Evolutionary conservation across 2,329 filamentous ascomycete genomes (phyloP).

Genomic region (Fusarium newnesense): DNA sequence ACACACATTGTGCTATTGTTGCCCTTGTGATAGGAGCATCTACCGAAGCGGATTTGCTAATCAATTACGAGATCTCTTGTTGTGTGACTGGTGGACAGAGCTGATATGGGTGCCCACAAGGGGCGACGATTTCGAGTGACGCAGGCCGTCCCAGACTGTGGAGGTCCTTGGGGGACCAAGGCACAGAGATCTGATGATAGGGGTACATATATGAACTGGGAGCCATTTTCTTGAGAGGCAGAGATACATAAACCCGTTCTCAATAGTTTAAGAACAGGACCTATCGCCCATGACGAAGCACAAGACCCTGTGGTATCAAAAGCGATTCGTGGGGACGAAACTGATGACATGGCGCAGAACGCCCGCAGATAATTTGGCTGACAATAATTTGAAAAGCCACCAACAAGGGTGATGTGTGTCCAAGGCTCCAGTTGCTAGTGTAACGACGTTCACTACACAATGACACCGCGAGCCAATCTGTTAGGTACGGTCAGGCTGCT

Average conservation of each 20-base stretch:
- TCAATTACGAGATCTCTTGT: slow-evolving; percentile 4
- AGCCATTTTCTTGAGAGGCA: not conserved
- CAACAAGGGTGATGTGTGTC: not conserved
- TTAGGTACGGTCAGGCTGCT: not conserved
- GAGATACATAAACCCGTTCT: slow-evolving; percentile 2
- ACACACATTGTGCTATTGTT: slow-evolving; percentile 2
- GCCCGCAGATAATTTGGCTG: not conserved
- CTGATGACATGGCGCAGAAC: slow-evolving; percentile 19
- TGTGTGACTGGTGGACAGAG: slow-evolving; percentile 16
- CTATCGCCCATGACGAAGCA: not conserved
- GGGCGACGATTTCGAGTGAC: not conserved
- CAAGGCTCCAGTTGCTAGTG: slow-evolving; percentile 4
- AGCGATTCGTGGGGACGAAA: not conserved
- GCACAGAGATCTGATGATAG: slow-evolving; percentile 7
- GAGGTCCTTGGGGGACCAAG: not conserved
- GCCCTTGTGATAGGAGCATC: slow-evolving; percentile 14
- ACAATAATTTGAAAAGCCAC: not conserved
- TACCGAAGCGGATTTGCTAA: slow-evolving; percentile 26
- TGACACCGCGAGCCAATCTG: not conserved
- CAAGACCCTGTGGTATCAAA: not conserved
- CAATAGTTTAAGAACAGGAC: slow-evolving; percentile 10
- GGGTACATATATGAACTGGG: not conserved
- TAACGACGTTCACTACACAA: slow-evolving; percentile 19
- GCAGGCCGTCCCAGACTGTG: not conserved
- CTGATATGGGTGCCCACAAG: not conserved